Conservation (phyloP, 108 stramenopile genomes). For the Conticribra guillardii region DNA sequence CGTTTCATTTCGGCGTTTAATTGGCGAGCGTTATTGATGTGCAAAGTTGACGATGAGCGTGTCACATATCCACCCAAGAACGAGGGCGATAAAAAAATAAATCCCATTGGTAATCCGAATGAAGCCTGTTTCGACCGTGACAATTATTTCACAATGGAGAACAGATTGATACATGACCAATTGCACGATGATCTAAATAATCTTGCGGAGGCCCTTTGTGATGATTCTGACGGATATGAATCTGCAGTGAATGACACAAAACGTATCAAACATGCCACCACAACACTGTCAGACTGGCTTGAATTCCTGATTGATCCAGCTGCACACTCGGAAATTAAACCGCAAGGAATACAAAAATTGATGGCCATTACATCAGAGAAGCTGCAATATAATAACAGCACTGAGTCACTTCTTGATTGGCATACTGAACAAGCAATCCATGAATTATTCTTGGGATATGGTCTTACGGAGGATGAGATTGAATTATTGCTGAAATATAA, state of each 20-base stretch:
- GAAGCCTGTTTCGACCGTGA: neutral
- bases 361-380: neutral
- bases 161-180: neutral
- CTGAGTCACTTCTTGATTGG: neutral
- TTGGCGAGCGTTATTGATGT: slow-evolving; percentile 16
- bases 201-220: neutral
- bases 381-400: neutral
- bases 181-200: slow-evolving; percentile 5
- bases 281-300: neutral
- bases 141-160: neutral
- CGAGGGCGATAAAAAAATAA: neutral
- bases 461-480: neutral
- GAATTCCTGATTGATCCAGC: neutral
- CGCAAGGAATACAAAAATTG: neutral
- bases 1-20: slow-evolving; percentile 23
- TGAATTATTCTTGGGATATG: neutral
- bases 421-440: neutral
- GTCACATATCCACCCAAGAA: neutral
- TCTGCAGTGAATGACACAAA: neutral
- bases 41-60: slow-evolving; percentile 4
- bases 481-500: neutral
- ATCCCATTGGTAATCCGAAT: neutral
- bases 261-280: neutral
- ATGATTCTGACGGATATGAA: neutral
- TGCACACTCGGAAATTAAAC: neutral